phyloP scores from a whole-genome alignment of 441 rosid species.

The Croton setiger region DNA sequence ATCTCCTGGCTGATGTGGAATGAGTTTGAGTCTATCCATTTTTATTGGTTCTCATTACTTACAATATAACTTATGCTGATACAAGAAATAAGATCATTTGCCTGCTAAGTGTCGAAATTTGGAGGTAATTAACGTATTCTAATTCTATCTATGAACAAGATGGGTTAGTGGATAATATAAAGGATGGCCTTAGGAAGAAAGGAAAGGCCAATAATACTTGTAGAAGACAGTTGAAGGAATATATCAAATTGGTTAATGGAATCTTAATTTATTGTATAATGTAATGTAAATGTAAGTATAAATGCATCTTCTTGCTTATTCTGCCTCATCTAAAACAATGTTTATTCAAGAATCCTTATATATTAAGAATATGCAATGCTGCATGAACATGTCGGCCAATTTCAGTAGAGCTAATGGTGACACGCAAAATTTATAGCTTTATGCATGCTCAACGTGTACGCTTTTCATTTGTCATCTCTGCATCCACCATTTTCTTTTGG shows the following conservation, averaged over 20 bases:
- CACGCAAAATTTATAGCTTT: neutral
- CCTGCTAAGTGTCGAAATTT: neutral
- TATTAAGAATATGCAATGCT: conserved; percentile 20
- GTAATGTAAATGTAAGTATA: neutral
- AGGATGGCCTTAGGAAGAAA: conserved; percentile 21
- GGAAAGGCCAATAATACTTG: conserved; percentile 18
- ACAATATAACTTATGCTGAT: neutral
- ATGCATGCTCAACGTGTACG: neutral
- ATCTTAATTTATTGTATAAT: conserved; percentile 1
- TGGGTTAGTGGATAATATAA: neutral
- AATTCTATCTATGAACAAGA: too few species aligned
- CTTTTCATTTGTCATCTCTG: neutral
- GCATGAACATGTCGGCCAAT: conserved; percentile 26
- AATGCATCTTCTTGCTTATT: conserved; percentile 13
- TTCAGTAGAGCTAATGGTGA: conserved; percentile 9
- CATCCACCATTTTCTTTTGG: too few species aligned
- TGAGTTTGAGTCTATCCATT: conserved; percentile 40
- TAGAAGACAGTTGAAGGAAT: neutral
- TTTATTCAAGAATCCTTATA: conserved; percentile 17
- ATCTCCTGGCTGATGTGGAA: conserved; percentile 33
- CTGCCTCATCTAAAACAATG: conserved; percentile 11
- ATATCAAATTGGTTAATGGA: conserved; percentile 1
- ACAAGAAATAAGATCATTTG: conserved; percentile 1
- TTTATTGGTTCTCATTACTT: conserved; percentile 21
- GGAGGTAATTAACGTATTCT: neutral